Evolutionary conservation across 306 rosid species (phyloP), one percentile per base, ranked within the genome.

Genomic region (Echinosophora koreensis): DNA sequence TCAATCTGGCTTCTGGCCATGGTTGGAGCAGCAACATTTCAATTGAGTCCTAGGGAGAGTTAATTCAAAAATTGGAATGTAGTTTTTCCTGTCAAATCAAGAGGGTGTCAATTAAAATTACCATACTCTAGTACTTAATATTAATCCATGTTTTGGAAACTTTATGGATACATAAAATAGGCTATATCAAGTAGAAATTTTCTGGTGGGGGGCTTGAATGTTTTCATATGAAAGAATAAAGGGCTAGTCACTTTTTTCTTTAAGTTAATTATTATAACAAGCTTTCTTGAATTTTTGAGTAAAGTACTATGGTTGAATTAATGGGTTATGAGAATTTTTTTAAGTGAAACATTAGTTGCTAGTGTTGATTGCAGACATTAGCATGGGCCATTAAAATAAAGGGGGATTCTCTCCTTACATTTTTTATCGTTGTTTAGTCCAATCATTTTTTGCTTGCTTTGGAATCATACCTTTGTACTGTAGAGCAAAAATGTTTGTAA

Each of bases 1-100:
- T 59, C 99, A 96, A 65, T 84, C 99, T 52, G 96, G 94, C 15
- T 90, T 96, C 72, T 96, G 99, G 99, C 99, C 99, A 38, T 96
- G 98, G 99, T 86, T 96, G 97, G 99, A 96, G 86, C 90, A 90
- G 10, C 98, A 93, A 68, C 96, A 91, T 32, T 93, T 91, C 88
- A 96, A 89, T 78, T 96, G 83, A 96, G 32, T 11, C 3, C 69
- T 37, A 28, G 12, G 30, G 22, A 70, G 61, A 67, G 71, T 80
- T 52, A 13, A 64, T 73, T 71, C 10, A 44, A 49, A 75, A 61
- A 30, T 67, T 76, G 60, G 55, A 76, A 69, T 84, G 80, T 77
- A 69, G 73, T 81, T 72, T 66, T 76, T 22, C 52, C 15, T 50
- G 77, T 72, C 82, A 76, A 75, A 86, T 80, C 80, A 81, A 69